phyloP scores from a whole-genome alignment of 169 alveolate species.

The Cryptosporidium xiaoi region DNA sequence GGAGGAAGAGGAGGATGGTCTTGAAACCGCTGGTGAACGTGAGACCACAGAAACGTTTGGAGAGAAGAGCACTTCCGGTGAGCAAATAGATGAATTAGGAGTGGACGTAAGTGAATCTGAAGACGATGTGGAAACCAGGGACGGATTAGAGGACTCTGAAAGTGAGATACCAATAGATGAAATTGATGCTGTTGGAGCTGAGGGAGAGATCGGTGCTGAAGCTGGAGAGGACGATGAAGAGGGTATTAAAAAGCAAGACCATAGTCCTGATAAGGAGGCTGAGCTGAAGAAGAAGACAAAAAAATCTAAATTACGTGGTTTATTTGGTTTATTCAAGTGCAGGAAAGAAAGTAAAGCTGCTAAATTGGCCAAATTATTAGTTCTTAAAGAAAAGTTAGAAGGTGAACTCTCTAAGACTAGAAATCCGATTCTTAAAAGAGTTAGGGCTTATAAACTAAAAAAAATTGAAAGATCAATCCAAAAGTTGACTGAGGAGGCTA shows the following conservation, averaged over 20 bases:
- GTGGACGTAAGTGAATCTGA: neutral
- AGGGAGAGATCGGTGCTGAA: neutral
- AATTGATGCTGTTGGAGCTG: neutral
- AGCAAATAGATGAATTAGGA: neutral
- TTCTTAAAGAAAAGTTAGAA: too few species aligned
- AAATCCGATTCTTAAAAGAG: too few species aligned
- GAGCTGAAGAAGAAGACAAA: too few species aligned
- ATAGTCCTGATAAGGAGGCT: too few species aligned
- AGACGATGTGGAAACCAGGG: neutral
- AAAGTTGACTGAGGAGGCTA: too few species aligned
- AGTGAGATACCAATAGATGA: neutral
- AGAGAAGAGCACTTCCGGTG: neutral
- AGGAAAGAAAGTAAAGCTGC: too few species aligned
- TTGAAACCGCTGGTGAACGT: neutral
- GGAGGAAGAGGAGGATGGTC: neutral
- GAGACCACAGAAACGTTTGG: neutral
- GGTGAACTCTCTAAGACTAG: too few species aligned
- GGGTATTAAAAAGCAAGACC: neutral
- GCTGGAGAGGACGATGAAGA: neutral
- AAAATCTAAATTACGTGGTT: too few species aligned
- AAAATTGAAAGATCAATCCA: too few species aligned
- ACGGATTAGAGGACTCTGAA: neutral
- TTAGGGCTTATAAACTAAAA: too few species aligned
- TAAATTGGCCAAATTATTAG: too few species aligned
- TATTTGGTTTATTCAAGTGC: too few species aligned